These are phyloP conservation scores for Tetragonia tetragonoides DNA, from an alignment of 148 eudicot species.

Conservation along the genomic window DNA sequence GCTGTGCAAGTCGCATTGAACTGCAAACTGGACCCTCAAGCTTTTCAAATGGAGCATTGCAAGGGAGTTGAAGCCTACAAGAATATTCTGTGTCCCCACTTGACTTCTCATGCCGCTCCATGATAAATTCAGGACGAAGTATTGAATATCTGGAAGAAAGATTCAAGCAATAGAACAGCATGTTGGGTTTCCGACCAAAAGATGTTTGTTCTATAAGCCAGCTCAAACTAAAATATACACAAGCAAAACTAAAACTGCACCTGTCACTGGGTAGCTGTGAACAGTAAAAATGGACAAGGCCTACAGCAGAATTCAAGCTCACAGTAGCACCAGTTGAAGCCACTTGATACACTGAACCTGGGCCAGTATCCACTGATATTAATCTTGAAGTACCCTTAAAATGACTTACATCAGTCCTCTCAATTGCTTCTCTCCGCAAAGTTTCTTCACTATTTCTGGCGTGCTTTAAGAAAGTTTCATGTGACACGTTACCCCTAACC, in stretches of 20 bases:
- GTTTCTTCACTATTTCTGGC: conserved; percentile 98
- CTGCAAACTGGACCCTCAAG: conserved; percentile 90
- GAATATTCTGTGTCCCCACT: conserved; percentile 78
- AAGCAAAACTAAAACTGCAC: conserved; percentile 31
- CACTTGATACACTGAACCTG: conserved; percentile 78
- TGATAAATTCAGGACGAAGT: conserved; percentile 92
- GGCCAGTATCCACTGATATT: conserved; percentile 50
- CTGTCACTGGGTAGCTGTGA: conserved; percentile 98
- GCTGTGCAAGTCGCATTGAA: conserved; percentile 92
- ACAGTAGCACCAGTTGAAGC: conserved; percentile 97
- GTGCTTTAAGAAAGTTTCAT: conserved; percentile 83
- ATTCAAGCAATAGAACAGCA: background rate
- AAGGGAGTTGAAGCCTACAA: conserved; percentile 96
- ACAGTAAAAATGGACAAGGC: conserved; percentile 88
- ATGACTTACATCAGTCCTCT: conserved; percentile 94
- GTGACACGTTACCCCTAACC: conserved; percentile 75
- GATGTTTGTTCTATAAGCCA: background rate
- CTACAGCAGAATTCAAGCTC: conserved; percentile 98
- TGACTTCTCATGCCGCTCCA: conserved; percentile 87
- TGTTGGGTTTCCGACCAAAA: background rate
- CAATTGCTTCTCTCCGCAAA: conserved; percentile 90
- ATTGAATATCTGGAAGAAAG: conserved; percentile 72
- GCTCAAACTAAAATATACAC: background rate
- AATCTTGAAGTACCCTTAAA: conserved; percentile 63
- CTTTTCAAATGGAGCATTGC: conserved; percentile 95